Conservation (phyloP, 495 filamentous ascomycete species). For the Penicillium canescens region DNA sequence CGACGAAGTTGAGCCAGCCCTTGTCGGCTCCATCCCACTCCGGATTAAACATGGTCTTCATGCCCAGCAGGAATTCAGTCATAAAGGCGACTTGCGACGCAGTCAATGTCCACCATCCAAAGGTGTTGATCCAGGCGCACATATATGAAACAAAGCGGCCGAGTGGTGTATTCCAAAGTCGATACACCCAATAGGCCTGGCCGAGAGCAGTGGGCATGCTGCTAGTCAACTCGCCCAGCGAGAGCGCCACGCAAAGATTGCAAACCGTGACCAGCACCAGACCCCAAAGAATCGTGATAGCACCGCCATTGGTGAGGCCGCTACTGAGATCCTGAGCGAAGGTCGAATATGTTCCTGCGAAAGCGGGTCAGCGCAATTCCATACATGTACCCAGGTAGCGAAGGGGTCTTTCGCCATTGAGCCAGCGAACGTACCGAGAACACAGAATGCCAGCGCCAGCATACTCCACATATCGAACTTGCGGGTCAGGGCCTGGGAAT, state of each 20-base stretch:
- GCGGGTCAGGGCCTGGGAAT: slow-evolving; percentile 49
- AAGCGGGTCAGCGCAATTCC: neutral
- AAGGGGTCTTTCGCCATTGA: neutral
- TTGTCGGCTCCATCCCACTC: slow-evolving; percentile 37
- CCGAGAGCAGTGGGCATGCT: slow-evolving; percentile 51
- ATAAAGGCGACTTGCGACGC: slow-evolving; percentile 51
- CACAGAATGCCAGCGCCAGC: slow-evolving; percentile 48
- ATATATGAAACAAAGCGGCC: slow-evolving; percentile 49
- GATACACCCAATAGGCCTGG: slow-evolving; percentile 50
- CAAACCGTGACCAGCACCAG: slow-evolving; percentile 45
- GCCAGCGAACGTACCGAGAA: slow-evolving; percentile 30
- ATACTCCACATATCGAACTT: slow-evolving; percentile 53
- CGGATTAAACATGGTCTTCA: slow-evolving; percentile 46
- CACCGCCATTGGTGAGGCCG: slow-evolving; percentile 47
- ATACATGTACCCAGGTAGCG: neutral
- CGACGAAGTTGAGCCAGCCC: slow-evolving; percentile 48
- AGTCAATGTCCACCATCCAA: slow-evolving; percentile 52
- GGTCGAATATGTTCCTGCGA: slow-evolving; percentile 43
- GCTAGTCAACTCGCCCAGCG: slow-evolving; percentile 48
- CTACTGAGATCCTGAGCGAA: slow-evolving; percentile 49
- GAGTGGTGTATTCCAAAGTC: slow-evolving; percentile 36
- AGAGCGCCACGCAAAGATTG: slow-evolving; percentile 50
- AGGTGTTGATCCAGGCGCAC: slow-evolving; percentile 53
- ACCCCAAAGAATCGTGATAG: slow-evolving; percentile 53
- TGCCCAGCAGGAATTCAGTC: slow-evolving; percentile 49